Percentiles rank a stretch among this genome's conserved stretches.
Evolutionary conservation across 805 yeast genomes (phyloP).

Genomic region (Lipomyces lipofer): DNA sequence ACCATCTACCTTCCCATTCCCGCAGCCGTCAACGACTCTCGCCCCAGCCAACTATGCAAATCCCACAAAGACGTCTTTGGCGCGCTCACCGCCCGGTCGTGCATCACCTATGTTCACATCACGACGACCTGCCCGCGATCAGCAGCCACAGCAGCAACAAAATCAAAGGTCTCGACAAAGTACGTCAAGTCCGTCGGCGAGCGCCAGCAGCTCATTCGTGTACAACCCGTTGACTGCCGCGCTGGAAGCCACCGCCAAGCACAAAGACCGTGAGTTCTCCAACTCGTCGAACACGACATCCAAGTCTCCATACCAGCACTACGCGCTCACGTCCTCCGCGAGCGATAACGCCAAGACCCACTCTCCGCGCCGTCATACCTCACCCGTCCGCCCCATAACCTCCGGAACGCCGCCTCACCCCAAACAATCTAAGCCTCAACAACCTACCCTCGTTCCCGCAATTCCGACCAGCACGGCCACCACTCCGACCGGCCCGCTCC

Average conservation of each 20-base stretch:
- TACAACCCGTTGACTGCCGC: neutral
- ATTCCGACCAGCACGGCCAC: neutral
- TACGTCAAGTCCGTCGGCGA: neutral
- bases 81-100: constrained; percentile 3
- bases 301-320: neutral
- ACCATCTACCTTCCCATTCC: constrained; percentile 29
- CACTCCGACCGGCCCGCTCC: neutral
- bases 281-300: too few relatives aligned
- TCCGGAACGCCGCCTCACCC: neutral
- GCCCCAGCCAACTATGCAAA: too few relatives aligned
- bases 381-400: neutral
- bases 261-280: constrained; percentile 2
- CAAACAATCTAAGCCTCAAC: neutral
- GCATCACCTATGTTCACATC: constrained; percentile 12
- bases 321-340: neutral
- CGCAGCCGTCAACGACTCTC: constrained; percentile 8
- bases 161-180: neutral
- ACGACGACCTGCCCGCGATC: too few relatives aligned
- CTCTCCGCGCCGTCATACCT: too few relatives aligned
- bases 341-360: neutral
- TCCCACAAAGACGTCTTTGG: constrained; percentile 1
- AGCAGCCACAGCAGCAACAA: neutral
- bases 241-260: constrained; percentile 6
- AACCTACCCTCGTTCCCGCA: constrained; percentile 6
- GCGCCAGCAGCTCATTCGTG: neutral